Conservation (phyloP, 129 eudicot species). For the Flaveria ramosissima region DNA sequence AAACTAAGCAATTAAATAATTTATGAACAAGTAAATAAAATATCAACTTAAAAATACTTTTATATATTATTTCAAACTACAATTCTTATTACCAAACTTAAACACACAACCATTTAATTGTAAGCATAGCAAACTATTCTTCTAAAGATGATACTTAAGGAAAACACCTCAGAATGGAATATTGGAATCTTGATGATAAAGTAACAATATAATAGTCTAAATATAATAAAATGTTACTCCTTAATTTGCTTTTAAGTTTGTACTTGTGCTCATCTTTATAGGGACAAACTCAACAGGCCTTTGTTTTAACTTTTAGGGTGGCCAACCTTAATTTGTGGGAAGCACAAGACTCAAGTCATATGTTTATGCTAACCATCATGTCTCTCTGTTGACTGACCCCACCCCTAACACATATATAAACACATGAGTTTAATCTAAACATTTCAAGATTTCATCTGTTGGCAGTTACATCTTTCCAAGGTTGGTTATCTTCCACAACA, state of each 20-base stretch:
- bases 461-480: conserved; percentile 3
- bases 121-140: too few relatives aligned
- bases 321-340: conserved; percentile 33
- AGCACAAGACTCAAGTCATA: conserved; percentile 36
- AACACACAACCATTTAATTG: too few relatives aligned
- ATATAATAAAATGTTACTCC: conserved; percentile 6
- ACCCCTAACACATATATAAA: conserved; percentile 27
- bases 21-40: too few relatives aligned
- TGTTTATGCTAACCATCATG: conserved; percentile 33
- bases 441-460: background rate
- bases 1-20: too few relatives aligned
- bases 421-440: conserved; percentile 4
- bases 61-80: too few relatives aligned
- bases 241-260: conserved; percentile 29
- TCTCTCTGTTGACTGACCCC: conserved; percentile 22
- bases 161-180: background rate
- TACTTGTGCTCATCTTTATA: conserved; percentile 37
- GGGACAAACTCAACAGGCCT: conserved; percentile 34
- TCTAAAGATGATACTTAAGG: background rate
- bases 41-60: too few relatives aligned
- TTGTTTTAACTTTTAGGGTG: conserved; percentile 30
- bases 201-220: background rate
- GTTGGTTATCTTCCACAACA: background rate
- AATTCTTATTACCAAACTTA: too few relatives aligned
- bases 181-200: background rate